Conservation (phyloP, 495 filamentous ascomycete genomes). For the Pseudotulostoma volvatum region DNA sequence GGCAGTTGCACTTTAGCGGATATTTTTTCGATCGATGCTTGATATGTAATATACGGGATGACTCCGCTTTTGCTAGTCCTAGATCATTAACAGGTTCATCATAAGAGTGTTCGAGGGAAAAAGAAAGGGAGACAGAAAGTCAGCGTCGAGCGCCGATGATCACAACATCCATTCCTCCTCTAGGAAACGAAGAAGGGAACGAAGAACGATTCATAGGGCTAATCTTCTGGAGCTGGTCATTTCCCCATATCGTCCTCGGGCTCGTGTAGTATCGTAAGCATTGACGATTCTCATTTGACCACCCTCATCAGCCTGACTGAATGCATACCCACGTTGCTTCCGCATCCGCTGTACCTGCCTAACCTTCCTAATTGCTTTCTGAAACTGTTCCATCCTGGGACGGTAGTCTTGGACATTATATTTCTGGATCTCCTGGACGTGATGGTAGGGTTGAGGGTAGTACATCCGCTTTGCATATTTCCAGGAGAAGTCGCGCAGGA, state of each 20-base stretch:
- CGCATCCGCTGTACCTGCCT: slow-evolving; percentile 98
- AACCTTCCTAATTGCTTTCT: slow-evolving; percentile 97
- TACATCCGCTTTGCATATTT: slow-evolving; percentile 92
- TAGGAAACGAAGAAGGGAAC: neutral
- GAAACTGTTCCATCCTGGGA: slow-evolving; percentile 99
- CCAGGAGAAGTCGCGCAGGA: slow-evolving; percentile 75
- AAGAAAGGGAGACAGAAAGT: slow-evolving; percentile 1
- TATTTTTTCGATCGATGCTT: neutral
- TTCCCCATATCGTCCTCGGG: slow-evolving; percentile 86
- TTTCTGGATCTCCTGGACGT: slow-evolving; percentile 99
- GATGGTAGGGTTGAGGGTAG: slow-evolving; percentile 87
- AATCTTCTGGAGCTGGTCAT: slow-evolving; percentile 60
- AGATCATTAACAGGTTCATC: neutral
- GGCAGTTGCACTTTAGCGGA: too few relatives aligned
- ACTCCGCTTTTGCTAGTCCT: neutral
- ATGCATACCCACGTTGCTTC: slow-evolving; percentile 96
- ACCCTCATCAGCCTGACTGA: slow-evolving; percentile 92
- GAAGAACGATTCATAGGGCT: slow-evolving; percentile 14
- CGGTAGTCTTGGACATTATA: slow-evolving; percentile 99
- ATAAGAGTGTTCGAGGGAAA: slow-evolving; percentile 9
- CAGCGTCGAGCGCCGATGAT: neutral
- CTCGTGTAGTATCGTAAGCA: slow-evolving; percentile 90
- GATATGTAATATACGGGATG: neutral
- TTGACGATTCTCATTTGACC: slow-evolving; percentile 76
- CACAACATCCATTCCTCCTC: neutral